These are phyloP conservation scores for Microthlaspi erraticum DNA, from an alignment of 345 rosid genomes.

Conservation along the genomic window DNA sequence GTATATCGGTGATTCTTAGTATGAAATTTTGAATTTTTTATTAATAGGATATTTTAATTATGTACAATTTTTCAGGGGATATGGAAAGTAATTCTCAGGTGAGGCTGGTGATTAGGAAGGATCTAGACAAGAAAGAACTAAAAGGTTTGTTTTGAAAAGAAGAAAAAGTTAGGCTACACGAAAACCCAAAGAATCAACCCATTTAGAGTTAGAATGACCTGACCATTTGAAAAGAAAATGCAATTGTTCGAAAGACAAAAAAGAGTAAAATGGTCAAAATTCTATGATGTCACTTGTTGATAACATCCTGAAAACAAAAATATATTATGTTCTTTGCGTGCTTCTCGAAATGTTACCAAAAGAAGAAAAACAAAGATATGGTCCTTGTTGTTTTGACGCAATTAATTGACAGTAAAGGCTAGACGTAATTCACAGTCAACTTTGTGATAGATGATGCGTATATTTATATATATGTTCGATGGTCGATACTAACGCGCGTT, in stretches of 20 bases:
- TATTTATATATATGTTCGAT: background rate
- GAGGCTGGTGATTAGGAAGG: conserved; percentile 33
- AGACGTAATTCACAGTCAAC: conserved; percentile 31
- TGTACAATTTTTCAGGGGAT: background rate
- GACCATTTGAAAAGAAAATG: conserved; percentile 38
- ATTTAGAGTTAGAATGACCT: conserved; percentile 35
- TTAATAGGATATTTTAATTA: background rate
- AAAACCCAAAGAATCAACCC: conserved; percentile 39
- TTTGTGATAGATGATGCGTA: conserved; percentile 29
- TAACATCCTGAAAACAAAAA: conserved; percentile 22
- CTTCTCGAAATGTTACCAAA: conserved; percentile 39
- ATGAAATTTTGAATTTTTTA: background rate
- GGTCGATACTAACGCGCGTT: conserved; percentile 20
- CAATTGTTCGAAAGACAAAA: conserved; percentile 19
- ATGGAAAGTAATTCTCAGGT: conserved; percentile 34
- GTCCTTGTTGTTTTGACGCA: conserved; percentile 33
- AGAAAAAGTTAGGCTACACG: conserved; percentile 36
- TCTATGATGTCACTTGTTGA: conserved; percentile 29
- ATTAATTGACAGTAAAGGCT: conserved; percentile 21
- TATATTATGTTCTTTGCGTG: conserved; percentile 37
- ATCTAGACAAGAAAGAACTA: conserved; percentile 10
- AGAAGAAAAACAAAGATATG: conserved; percentile 40
- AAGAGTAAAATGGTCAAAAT: background rate
- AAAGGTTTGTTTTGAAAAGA: background rate
- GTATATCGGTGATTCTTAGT: no score